Conservation (phyloP, 2,329 filamentous ascomycete genomes). For the Hawksworthiomyces lignivorus region DNA sequence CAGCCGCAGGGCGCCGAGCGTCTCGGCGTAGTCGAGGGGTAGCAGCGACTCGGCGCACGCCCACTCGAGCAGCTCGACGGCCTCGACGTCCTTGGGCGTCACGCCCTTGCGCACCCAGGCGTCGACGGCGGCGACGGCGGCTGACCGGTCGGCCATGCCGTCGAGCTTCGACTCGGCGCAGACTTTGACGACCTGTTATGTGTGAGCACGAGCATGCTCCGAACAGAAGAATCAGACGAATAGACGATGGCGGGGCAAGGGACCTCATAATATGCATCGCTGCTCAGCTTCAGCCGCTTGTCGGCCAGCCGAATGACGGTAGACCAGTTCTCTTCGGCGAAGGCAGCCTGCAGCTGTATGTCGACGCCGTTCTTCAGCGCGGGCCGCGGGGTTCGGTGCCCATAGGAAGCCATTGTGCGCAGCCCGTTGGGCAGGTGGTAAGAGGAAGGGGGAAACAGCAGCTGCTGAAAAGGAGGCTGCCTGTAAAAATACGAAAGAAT, state of each 20-base stretch:
- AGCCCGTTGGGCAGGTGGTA: no score
- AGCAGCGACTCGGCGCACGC: conserved; percentile 29
- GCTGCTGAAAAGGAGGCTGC: no score
- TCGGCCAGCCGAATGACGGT: conserved; percentile 44
- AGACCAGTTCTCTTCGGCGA: conserved; percentile 46
- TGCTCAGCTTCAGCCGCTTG: conserved; percentile 39
- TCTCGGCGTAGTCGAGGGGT: conserved; percentile 33
- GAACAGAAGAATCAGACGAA: not conserved
- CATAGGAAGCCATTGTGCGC: conserved; percentile 17
- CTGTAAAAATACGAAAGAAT: no score
- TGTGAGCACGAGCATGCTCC: not conserved
- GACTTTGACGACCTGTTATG: conserved; percentile 35
- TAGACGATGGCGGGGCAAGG: no score
- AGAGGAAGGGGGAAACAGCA: no score
- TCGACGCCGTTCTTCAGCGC: conserved; percentile 43
- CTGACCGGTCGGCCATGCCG: conserved; percentile 36
- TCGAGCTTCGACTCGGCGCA: conserved; percentile 47
- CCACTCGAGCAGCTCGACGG: conserved; percentile 49
- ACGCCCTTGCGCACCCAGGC: conserved; percentile 39
- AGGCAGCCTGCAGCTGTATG: conserved; percentile 47
- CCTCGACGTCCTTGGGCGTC: conserved; percentile 40
- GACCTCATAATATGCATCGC: conserved; percentile 51
- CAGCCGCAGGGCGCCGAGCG: conserved; percentile 41
- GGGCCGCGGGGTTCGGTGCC: conserved; percentile 20
- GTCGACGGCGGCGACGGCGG: conserved; percentile 36